phyloP scores from a whole-genome alignment of 805 yeast genomes.

The Ogataea minuta region DNA sequence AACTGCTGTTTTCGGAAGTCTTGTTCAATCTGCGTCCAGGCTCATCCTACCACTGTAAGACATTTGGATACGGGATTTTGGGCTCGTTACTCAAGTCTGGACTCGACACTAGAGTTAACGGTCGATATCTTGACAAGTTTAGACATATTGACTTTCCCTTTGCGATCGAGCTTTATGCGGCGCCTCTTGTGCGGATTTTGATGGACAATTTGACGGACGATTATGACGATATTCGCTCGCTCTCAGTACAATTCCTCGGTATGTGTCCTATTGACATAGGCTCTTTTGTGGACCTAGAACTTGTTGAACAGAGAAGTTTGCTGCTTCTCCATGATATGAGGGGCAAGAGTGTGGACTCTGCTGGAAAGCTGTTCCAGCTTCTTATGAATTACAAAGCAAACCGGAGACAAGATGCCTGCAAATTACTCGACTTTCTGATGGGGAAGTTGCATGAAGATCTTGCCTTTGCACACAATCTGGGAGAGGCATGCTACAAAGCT shows the following conservation, averaged over 20 bases:
- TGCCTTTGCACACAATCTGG: conserved; percentile 36
- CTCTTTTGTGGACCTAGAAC: conserved; percentile 18
- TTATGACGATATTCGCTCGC: conserved; percentile 71
- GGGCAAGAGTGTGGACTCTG: conserved; percentile 75
- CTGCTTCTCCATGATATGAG: conserved; percentile 39
- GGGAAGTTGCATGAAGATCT: conserved; percentile 35
- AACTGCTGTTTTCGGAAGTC: conserved; percentile 23
- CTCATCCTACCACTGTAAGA: conserved; percentile 51
- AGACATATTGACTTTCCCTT: conserved; percentile 51
- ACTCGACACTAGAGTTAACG: conserved; percentile 46
- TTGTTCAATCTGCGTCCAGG: conserved; percentile 46
- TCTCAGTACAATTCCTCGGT: conserved; percentile 45
- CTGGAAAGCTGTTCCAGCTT: conserved; percentile 64
- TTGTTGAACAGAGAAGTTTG: conserved; percentile 25
- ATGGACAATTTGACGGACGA: conserved; percentile 65
- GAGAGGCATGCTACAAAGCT: conserved; percentile 43
- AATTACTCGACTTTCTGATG: conserved; percentile 35
- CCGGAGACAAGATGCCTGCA: conserved; percentile 18
- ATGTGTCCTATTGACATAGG: conserved; percentile 40
- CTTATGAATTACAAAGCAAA: conserved; percentile 35
- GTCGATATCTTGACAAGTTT: conserved; percentile 37
- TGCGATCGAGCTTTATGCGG: conserved; percentile 40
- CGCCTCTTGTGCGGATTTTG: conserved; percentile 44
- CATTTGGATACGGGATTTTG: conserved; percentile 49
- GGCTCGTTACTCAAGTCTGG: conserved; percentile 51